Evolutionary conservation across 768 basidiomycete species (phyloP), one percentile per base, ranked within the genome.

Genomic region (Amanita inopinata): DNA sequence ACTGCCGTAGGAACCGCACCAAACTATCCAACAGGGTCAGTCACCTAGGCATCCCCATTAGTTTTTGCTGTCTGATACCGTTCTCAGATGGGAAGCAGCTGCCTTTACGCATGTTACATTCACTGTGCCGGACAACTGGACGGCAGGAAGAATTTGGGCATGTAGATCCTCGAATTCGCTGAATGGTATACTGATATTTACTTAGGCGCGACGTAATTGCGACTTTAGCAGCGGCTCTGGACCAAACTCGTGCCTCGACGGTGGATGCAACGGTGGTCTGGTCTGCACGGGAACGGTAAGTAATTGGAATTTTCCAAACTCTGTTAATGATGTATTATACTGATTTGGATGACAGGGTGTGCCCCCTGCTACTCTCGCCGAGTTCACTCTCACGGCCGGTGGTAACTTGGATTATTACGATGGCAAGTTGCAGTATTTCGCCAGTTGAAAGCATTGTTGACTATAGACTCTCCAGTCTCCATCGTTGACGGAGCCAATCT

Each of bases 211-310:
- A 19, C 72, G 75, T 14, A 58, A 80, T 52, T 84, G 83, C 49
- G 61, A 82, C 57, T 84, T 84, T 53, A 61, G 58, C 40, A 61
- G 48, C 31, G 67, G 69, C 51, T 67, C 66, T 30, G 69, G 70
- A n/a, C 76, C 71, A 17, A 76, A 69, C 49, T 75, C 76, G 10
- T 85, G 82, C 49, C 49, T 75, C 14, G 66, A 69, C 43, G 83
- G 82, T 30, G 79, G 79, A 36, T 84, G 82, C 53, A 79, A 77
- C 45, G 82, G 83, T 11, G 83, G 82, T 27, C 61, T 85, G 6
- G 51, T 64, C 8, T 83, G 83, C 48, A 69, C 67, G 23, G 79
- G 74, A 33, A 76, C 76, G 11, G 69, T 70, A 51, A 46, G 63
- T 49, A 5, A 15, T 11, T 33, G 14, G 14, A 32, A 15, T 17